These are phyloP conservation scores for Russula vinacea DNA, from an alignment of 768 basidiomycete species.

Conservation along the genomic window DNA sequence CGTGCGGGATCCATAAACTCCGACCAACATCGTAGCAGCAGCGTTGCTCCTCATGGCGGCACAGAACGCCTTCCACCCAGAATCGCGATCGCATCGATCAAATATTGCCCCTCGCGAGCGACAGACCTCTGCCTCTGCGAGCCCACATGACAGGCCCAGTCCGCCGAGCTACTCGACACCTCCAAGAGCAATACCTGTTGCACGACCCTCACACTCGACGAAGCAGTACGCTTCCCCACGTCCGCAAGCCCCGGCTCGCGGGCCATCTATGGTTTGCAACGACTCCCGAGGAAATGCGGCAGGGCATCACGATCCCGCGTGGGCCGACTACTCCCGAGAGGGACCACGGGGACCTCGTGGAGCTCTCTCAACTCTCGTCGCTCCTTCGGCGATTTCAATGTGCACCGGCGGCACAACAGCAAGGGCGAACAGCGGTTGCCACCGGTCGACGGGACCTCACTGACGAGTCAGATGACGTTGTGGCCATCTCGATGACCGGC, in stretches of 20 bases:
- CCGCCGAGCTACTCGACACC: constrained; percentile 13
- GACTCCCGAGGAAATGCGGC: constrained; percentile 28
- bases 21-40: constrained; percentile 19
- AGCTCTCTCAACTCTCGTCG: constrained; percentile 26
- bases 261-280: constrained; percentile 17
- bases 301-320: constrained; percentile 29
- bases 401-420: constrained; percentile 23
- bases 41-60: constrained; percentile 10
- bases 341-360: constrained; percentile 24
- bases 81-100: constrained; percentile 21
- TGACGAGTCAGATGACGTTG: constrained; percentile 25
- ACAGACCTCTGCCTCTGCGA: constrained; percentile 26
- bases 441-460: constrained; percentile 14
- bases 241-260: constrained; percentile 29
- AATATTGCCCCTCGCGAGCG: constrained; percentile 19
- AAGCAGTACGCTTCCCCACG: constrained; percentile 25
- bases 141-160: constrained; percentile 26
- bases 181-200: constrained; percentile 23
- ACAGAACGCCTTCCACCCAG: constrained; percentile 25
- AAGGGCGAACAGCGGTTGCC: constrained; percentile 23
- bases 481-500: constrained; percentile 26
- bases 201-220: constrained; percentile 23
- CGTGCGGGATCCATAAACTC: constrained; percentile 21
- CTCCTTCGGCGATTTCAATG: constrained; percentile 21
- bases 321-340: constrained; percentile 22